Evolutionary conservation across 805 yeast species (phyloP).

Genomic region (Candida maesae): DNA sequence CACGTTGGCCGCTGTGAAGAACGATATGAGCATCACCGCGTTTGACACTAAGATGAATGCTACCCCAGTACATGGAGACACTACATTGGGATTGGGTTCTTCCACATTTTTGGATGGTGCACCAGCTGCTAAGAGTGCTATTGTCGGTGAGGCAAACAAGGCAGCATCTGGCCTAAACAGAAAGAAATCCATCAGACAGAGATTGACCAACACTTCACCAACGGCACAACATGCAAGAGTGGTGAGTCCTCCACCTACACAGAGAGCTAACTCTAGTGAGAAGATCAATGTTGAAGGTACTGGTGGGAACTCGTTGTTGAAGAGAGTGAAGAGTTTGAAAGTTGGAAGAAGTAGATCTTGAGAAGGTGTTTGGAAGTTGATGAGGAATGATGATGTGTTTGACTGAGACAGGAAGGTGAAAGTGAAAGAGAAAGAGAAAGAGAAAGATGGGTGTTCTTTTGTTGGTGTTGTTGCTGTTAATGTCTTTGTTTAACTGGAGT

Average conservation of each 20-base stretch:
- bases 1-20: constrained; percentile 43
- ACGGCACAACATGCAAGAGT: constrained; percentile 3
- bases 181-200: constrained; percentile 78
- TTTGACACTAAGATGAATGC: constrained; percentile 71
- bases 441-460: too few relatives aligned
- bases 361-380: not conserved
- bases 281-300: constrained; percentile 20
- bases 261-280: constrained; percentile 2
- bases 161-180: constrained; percentile 54
- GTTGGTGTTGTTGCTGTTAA: too few relatives aligned
- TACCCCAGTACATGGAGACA: constrained; percentile 76
- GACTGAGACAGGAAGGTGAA: too few relatives aligned
- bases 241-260: constrained; percentile 2
- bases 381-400: too few relatives aligned
- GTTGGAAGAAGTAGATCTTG: constrained; percentile 46
- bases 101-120: constrained; percentile 95
- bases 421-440: too few relatives aligned
- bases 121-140: constrained; percentile 67
- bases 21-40: constrained; percentile 46
- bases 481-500: too few relatives aligned
- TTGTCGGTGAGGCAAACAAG: constrained; percentile 33
- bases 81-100: constrained; percentile 86
- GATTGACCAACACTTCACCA: constrained; percentile 35
- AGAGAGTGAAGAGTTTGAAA: constrained; percentile 86
- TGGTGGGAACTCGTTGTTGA: constrained; percentile 58